Evolutionary conservation across 1,284 basidiomycete genomes (phyloP).

Genomic region (Schizopora paradoxa): DNA sequence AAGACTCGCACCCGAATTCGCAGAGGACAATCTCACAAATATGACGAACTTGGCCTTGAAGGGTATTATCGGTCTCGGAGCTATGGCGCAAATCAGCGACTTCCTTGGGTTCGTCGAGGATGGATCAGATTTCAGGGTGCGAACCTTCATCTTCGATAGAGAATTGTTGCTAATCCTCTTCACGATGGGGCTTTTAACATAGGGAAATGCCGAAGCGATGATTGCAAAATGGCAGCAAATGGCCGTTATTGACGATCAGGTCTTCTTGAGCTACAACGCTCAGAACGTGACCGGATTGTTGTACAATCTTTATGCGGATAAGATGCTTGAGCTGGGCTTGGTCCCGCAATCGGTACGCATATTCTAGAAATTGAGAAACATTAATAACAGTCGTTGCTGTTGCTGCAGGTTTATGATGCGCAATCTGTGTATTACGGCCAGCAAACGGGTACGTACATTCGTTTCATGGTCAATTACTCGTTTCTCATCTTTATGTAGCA

Average conservation of each 20-base stretch:
- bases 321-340: constrained; percentile 27
- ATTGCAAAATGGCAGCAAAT: constrained; percentile 10
- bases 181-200: neutral
- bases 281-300: constrained; percentile 31
- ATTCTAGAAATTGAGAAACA: no score
- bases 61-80: constrained; percentile 36
- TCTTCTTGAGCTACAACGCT: constrained; percentile 28
- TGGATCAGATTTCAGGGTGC: constrained; percentile 26
- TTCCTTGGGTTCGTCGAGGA: constrained; percentile 24
- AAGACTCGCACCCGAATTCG: constrained; percentile 15
- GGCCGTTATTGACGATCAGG: constrained; percentile 13
- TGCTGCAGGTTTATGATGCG: neutral
- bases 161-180: neutral
- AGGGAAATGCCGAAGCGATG: neutral
- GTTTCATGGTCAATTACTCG: neutral
- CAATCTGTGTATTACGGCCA: neutral
- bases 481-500: constrained; percentile 20
- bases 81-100: constrained; percentile 36
- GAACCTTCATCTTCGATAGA: neutral
- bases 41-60: constrained; percentile 35
- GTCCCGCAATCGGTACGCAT: constrained; percentile 26
- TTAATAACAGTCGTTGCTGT: no score
- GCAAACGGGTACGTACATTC: neutral
- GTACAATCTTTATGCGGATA: constrained; percentile 46
- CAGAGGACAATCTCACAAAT: constrained; percentile 16